Percentiles rank a stretch among this genome's conserved stretches.
Evolutionary conservation across 2,329 filamentous ascomycete genomes (phyloP).

Genomic region (Exophiala alcalophila): DNA sequence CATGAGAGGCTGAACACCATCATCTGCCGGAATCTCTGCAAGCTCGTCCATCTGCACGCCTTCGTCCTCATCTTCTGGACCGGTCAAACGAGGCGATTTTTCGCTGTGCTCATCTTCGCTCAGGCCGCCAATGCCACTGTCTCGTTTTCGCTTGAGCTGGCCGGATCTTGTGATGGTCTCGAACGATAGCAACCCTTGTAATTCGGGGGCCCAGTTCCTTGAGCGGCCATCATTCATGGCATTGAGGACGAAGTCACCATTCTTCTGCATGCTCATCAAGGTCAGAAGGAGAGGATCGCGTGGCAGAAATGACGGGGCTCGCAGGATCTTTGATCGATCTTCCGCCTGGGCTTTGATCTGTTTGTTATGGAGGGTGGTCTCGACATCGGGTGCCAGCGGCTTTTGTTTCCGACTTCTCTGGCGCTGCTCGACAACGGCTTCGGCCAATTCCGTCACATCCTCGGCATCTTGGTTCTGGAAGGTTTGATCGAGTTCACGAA

Average conservation of each 20-base stretch:
- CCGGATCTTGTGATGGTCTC: conserved; percentile 72
- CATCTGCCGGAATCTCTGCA: conserved; percentile 57
- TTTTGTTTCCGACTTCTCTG: conserved; percentile 77
- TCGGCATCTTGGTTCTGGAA: conserved; percentile 54
- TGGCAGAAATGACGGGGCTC: conserved; percentile 76
- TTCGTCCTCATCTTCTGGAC: conserved; percentile 60
- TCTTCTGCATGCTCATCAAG: conserved; percentile 87
- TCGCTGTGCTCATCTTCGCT: conserved; percentile 56
- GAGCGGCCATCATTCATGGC: conserved; percentile 79
- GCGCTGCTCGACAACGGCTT: conserved; percentile 57
- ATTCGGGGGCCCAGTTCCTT: conserved; percentile 82
- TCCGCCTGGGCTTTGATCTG: conserved; percentile 84
- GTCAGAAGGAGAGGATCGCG: conserved; percentile 82
- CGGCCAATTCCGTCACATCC: conserved; percentile 52
- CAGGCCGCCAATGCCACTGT: conserved; percentile 79
- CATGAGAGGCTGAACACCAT: conserved; percentile 38
- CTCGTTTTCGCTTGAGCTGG: conserved; percentile 90
- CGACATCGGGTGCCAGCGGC: conserved; percentile 74
- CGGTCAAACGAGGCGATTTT: conserved; percentile 62
- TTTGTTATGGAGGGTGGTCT: conserved; percentile 71
- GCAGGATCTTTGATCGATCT: conserved; percentile 82
- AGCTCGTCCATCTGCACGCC: conserved; percentile 50
- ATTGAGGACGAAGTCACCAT: conserved; percentile 81
- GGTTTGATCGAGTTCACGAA: conserved; percentile 63
- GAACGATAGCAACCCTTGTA: conserved; percentile 86